Evolutionary conservation across 495 filamentous ascomycete genomes (phyloP).

Genomic region (Neurospora sp.): DNA sequence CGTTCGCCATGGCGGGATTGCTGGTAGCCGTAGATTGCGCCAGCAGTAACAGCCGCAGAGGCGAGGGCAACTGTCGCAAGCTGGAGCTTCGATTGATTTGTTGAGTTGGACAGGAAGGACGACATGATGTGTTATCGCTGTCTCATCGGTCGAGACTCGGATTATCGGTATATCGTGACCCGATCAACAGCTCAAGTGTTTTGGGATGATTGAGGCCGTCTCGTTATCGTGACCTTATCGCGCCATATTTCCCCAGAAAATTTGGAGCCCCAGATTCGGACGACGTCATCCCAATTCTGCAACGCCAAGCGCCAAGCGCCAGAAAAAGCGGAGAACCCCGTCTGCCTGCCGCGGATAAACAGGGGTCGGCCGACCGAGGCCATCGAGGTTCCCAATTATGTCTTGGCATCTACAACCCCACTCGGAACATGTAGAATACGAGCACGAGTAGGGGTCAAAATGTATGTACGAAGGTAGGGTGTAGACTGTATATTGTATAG

Average conservation of each 20-base stretch:
- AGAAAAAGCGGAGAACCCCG: neutral
- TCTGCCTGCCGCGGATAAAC: neutral
- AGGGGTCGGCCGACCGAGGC: neutral
- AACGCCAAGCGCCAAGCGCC: neutral
- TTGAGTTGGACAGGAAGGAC: slow-evolving; percentile 26
- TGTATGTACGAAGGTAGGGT: too few relatives aligned
- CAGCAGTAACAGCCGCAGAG: slow-evolving; percentile 65
- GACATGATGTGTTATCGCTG: slow-evolving; percentile 18
- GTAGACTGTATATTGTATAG: too few relatives aligned
- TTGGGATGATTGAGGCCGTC: neutral
- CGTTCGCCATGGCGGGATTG: slow-evolving; percentile 50
- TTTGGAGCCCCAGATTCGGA: neutral
- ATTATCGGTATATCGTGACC: neutral
- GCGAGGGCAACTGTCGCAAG: slow-evolving; percentile 66
- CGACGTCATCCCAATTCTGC: neutral
- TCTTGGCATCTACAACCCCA: neutral
- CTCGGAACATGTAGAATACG: too few relatives aligned
- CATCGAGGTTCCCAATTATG: neutral
- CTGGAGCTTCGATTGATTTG: slow-evolving; percentile 39
- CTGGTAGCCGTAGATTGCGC: slow-evolving; percentile 63
- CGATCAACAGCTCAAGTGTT: neutral
- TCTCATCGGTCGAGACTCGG: neutral
- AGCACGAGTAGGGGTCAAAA: too few relatives aligned
- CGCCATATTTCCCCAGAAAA: neutral
- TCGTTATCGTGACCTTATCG: neutral